These are phyloP conservation scores for Trichoderma citrinoviride DNA, from an alignment of 2,329 filamentous ascomycete genomes.

Conservation along the genomic window DNA sequence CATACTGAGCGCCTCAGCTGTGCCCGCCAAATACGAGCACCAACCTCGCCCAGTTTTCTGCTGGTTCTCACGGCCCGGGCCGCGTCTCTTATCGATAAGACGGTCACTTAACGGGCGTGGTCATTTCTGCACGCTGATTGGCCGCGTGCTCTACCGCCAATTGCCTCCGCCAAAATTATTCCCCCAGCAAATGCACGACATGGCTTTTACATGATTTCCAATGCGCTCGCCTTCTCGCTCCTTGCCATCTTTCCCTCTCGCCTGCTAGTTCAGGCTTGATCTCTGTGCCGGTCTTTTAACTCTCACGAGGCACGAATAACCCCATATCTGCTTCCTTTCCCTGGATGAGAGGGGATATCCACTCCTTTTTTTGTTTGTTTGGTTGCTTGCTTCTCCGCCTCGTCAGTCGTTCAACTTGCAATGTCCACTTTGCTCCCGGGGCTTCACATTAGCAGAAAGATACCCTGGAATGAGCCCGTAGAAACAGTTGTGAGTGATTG, in stretches of 20 bases:
- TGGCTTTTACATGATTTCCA: not conserved
- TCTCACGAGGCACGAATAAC: not conserved
- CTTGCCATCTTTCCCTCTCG: not conserved
- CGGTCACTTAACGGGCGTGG: constrained; percentile 6
- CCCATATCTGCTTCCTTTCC: not conserved
- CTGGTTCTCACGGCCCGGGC: constrained; percentile 6
- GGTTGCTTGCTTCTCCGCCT: not conserved
- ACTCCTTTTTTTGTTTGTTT: not conserved
- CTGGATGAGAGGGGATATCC: not conserved
- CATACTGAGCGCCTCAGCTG: not conserved
- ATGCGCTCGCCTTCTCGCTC: not conserved
- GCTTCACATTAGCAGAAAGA: constrained; percentile 18
- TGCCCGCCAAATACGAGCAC: not conserved
- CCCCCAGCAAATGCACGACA: constrained; percentile 1
- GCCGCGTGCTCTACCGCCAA: constrained; percentile 14
- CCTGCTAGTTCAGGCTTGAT: not conserved
- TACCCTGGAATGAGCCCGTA: constrained; percentile 10
- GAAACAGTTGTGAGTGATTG: constrained; percentile 7
- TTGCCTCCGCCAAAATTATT: constrained; percentile 17
- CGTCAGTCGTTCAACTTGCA: constrained; percentile 13
- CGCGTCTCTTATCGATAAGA: constrained; percentile 18
- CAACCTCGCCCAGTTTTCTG: not conserved
- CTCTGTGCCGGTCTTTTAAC: not conserved
- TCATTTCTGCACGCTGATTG: constrained; percentile 16
- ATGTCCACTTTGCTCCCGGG: constrained; percentile 18